Base-by-base conservation (phyloP, 108 stramenopile species). In the Pseudonitzschia delicatissima region DNA sequence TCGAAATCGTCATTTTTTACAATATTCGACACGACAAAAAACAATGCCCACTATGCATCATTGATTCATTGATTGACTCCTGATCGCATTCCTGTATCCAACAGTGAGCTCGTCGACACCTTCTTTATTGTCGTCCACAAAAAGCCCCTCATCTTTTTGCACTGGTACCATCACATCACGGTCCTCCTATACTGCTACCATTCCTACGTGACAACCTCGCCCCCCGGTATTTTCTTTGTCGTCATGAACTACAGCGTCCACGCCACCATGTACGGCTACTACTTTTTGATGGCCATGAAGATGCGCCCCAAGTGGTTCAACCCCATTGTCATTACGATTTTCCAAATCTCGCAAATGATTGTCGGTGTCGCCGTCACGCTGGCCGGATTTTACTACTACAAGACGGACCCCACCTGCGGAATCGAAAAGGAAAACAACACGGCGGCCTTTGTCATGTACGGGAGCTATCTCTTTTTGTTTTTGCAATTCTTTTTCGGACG, bases 211-310 rank as follows among this genome's bases (percentile, higher is more conserved):
- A 81, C 83, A 63, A 82, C 85, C 58, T 69, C 85, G 36, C 84
- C 93, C 57, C 66, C 77, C 15, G 98, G 96, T 25, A 71, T 98
- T 39, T 95, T 96, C 86, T 98, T 97, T 76, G 87, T 92, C 11
- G 88, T 87, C 2, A 98, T 99, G 97, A 99, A 99, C 76, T 99
- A 97, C 81, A 73, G 83, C 13, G 99, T 98, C 55, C 99, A 99
- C 69, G 94, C 97, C 40, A 80, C 97, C 68, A 99, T 99, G 99
- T 99, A 99, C 87, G 84, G 88, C 40, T 99, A 99, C 76, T 99
- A 98, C 87, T 94, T 88, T 47, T 78, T 98, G 23, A 92, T 91
- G 88, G 95, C 97, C 1, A 68, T 93, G n/a, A 77, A 80, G 53
- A 47, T 70, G 53, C 73, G 78, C 58, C 87, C 92, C 51, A 84